Evolutionary conservation across 1,284 basidiomycete genomes (phyloP).

Genomic region (Pyrrhoderma lamaoense): DNA sequence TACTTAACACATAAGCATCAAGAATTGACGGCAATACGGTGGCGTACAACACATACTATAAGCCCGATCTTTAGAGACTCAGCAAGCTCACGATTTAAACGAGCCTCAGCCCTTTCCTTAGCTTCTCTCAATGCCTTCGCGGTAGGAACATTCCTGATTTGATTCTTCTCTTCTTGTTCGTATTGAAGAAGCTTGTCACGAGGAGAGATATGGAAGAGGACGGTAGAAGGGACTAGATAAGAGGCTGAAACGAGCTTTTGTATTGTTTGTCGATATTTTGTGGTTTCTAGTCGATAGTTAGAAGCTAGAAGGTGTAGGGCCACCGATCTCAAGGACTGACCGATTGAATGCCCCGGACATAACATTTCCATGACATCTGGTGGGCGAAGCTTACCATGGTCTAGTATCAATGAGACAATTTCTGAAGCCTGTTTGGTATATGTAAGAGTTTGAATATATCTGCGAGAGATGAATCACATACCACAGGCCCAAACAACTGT

Average conservation of each 20-base stretch:
- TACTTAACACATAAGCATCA: conserved; percentile 12
- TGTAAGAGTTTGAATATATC: conserved; percentile 2
- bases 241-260: conserved; percentile 56
- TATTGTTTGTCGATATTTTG: conserved; percentile 49
- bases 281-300: conserved; percentile 34
- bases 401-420: conserved; percentile 68
- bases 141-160: conserved; percentile 65
- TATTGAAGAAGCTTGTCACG: conserved; percentile 69
- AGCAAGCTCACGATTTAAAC: conserved; percentile 61
- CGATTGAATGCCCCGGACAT: conserved; percentile 48
- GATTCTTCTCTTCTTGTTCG: conserved; percentile 65
- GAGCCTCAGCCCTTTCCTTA: conserved; percentile 53
- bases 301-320: background rate
- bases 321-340: conserved; percentile 28
- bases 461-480: conserved; percentile 40
- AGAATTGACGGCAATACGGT: background rate
- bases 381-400: conserved; percentile 81
- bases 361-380: conserved; percentile 61
- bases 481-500: conserved; percentile 60
- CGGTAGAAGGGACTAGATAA: conserved; percentile 68
- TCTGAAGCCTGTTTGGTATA: conserved; percentile 50
- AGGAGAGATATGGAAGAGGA: conserved; percentile 66
- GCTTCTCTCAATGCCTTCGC: conserved; percentile 66
- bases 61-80: conserved; percentile 64
- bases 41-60: conserved; percentile 43